phyloP scores from a whole-genome alignment of 805 yeast species.

The Lipomyces spencermartinsiae region DNA sequence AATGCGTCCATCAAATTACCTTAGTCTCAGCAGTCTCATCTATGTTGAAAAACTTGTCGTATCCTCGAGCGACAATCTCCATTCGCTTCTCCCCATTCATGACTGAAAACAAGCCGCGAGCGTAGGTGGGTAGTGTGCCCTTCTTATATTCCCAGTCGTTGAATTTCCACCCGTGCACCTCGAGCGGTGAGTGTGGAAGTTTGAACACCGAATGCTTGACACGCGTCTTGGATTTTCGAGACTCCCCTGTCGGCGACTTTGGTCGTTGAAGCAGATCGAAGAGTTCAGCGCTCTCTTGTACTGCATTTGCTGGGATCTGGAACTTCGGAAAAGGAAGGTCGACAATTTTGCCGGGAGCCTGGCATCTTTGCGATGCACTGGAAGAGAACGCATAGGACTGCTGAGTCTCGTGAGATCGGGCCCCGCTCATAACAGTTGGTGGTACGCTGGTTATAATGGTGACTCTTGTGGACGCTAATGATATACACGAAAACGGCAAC shows the following conservation, averaged over 20 bases:
- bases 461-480: neutral
- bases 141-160: conserved; percentile 80
- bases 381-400: conserved; percentile 1
- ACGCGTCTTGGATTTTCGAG: conserved; percentile 4
- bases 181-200: conserved; percentile 6
- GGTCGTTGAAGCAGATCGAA: conserved; percentile 10
- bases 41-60: conserved; percentile 90
- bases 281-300: conserved; percentile 5
- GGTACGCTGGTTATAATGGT: neutral
- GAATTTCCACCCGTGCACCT: conserved; percentile 70
- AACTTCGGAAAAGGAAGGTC: conserved; percentile 20
- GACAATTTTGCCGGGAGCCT: conserved; percentile 10
- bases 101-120: conserved; percentile 34
- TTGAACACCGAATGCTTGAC: conserved; percentile 26
- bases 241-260: neutral
- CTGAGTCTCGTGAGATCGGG: neutral
- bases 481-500: neutral
- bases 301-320: neutral
- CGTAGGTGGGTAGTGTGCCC: conserved; percentile 21
- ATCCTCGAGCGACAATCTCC: conserved; percentile 78
- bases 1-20: conserved; percentile 18
- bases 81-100: conserved; percentile 43
- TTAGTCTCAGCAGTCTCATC: conserved; percentile 65
- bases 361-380: neutral
- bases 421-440: neutral